Evolutionary conservation across 257 asterid species (phyloP).

Genomic region (Hygrophila difformis): DNA sequence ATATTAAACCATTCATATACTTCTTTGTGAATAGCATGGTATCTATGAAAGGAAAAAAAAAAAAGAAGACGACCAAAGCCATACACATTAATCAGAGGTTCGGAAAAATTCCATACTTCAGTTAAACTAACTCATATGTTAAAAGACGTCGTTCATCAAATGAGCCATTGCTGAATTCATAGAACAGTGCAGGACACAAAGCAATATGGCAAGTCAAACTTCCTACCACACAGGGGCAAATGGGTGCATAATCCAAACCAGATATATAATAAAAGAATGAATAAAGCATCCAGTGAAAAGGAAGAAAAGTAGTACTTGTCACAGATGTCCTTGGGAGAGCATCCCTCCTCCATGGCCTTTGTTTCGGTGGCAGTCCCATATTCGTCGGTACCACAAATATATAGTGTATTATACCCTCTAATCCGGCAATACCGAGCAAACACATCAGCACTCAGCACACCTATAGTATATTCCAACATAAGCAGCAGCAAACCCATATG

Average conservation of each 20-base stretch:
- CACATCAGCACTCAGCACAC: slow-evolving; percentile 96
- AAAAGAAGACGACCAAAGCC: neutral
- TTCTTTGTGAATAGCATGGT: slow-evolving; percentile 69
- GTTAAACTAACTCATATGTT: slow-evolving; percentile 1
- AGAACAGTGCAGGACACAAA: too few species aligned
- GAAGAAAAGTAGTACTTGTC: slow-evolving; percentile 62
- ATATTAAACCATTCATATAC: slow-evolving; percentile 82
- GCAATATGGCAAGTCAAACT: too few species aligned
- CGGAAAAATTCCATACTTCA: neutral
- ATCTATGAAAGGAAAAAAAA: slow-evolving; percentile 39
- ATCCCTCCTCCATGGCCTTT: slow-evolving; percentile 91
- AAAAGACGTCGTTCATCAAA: neutral
- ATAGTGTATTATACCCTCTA: slow-evolving; percentile 70
- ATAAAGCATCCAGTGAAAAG: neutral
- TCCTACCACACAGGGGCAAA: too few species aligned
- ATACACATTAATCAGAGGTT: neutral
- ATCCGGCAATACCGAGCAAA: slow-evolving; percentile 81
- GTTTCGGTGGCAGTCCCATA: slow-evolving; percentile 98
- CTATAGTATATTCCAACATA: slow-evolving; percentile 30
- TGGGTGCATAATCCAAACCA: slow-evolving; percentile 1
- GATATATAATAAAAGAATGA: neutral
- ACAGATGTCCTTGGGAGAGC: slow-evolving; percentile 76
- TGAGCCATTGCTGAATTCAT: too few species aligned
- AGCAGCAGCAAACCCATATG: neutral
- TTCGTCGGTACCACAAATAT: slow-evolving; percentile 95